These are phyloP conservation scores for Schizosaccharomyces osmophilus DNA, from an alignment of 805 yeast genomes.

Conservation along the genomic window DNA sequence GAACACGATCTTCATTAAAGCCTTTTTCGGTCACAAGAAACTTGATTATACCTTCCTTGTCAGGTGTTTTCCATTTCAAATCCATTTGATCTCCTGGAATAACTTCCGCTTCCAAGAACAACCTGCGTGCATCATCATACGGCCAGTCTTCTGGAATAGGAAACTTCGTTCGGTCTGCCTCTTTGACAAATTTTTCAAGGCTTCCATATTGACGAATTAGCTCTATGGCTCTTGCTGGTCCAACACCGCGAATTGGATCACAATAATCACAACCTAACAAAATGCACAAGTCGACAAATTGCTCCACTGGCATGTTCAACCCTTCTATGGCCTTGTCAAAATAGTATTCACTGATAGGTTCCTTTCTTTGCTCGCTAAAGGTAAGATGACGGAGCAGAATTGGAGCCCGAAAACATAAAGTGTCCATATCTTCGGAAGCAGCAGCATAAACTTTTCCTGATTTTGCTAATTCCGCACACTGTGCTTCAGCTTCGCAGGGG, in stretches of 20 bases:
- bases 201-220: conserved; percentile 65
- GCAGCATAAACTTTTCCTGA: conserved; percentile 80
- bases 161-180: conserved; percentile 31
- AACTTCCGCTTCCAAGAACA: conserved; percentile 69
- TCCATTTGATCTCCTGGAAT: conserved; percentile 32
- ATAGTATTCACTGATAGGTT: conserved; percentile 69
- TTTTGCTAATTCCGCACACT: conserved; percentile 79
- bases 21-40: conserved; percentile 74
- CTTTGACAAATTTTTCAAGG: conserved; percentile 29
- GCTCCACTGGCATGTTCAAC: conserved; percentile 23
- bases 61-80: conserved; percentile 74
- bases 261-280: conserved; percentile 92
- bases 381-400: conserved; percentile 68
- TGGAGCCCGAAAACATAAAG: conserved; percentile 76
- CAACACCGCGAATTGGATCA: conserved; percentile 83
- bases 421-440: conserved; percentile 97
- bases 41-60: conserved; percentile 57
- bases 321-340: conserved; percentile 48
- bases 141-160: conserved; percentile 92
- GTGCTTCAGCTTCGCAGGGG: conserved; percentile 97
- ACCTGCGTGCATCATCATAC: conserved; percentile 58
- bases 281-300: conserved; percentile 79
- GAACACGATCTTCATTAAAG: conserved; percentile 76
- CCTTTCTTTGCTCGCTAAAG: conserved; percentile 77
- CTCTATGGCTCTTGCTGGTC: conserved; percentile 83